Base-by-base conservation (phyloP, 352 stramenopile genomes). In the Stramenopiles sp. region DNA sequence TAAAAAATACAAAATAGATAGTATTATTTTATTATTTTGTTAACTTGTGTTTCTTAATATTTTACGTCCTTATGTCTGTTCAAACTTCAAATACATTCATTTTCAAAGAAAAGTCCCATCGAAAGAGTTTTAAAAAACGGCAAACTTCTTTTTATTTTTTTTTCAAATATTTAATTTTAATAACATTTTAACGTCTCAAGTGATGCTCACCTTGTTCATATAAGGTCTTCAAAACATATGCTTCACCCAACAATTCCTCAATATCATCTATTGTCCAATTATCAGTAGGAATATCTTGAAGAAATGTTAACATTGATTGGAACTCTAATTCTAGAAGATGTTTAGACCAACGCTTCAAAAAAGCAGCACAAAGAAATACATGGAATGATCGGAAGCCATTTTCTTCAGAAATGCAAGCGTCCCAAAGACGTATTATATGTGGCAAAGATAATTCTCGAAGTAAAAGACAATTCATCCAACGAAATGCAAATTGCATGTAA, bases 381-480 rank as follows among this genome's bases (percentile, higher is more conserved):
- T 97, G 84, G 65, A 97, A 97, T 47, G 74, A 71, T 50, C 93
- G 75, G 57, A 99, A 97, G n/a, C 83, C 81, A 7, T 71, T 84
- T 36, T 50, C 45, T 56, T 99, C 84, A 46, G 66, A 78, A 34
- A 99, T 57, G 52, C 96, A 96, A 1, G 84, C 95, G 61, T 97
- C 87, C 85, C 84, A 99, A 20, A 96, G 59, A 22, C 87, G 70
- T 23, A 96, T 65, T 32, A 93, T 86, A 42, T 71, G 73, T 45
- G 65, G 47, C 29, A 96, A 53, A 38, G 67, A 68, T 35, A 96
- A 70, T 52, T 99, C 87, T 23, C 87, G 62, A 55, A 96, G 71
- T 24, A 99, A 61, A 36, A 97, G 55, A 54, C 85, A 97, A 62
- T 97, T 99, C 74, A 97, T 96, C 81, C 85, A 99, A 28, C 87